Conservation (phyloP, 805 yeast species). For the Metschnikowia kofuensis region DNA sequence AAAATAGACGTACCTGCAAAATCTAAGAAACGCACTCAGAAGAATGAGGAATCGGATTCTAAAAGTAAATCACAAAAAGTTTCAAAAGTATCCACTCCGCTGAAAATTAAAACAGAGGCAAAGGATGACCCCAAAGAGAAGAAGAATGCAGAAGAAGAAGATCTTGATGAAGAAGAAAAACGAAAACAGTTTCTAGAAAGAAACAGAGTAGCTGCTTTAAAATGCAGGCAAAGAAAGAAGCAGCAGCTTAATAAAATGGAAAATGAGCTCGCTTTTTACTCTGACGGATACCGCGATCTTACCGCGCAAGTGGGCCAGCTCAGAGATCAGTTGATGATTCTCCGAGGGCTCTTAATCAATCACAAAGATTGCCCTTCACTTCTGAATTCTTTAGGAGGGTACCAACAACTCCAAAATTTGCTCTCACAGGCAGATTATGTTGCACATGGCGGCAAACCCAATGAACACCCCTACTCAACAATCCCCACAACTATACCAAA, state of each 20-base stretch:
- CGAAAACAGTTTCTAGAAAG: constrained; percentile 79
- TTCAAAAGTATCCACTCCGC: constrained; percentile 5
- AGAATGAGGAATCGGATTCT: constrained; percentile 4
- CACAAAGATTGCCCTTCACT: constrained; percentile 50
- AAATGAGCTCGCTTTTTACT: constrained; percentile 66
- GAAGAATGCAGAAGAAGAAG: constrained; percentile 3
- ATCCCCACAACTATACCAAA: constrained; percentile 42
- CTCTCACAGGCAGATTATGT: constrained; percentile 33
- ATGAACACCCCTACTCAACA: constrained; percentile 23
- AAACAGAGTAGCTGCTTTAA: constrained; percentile 91
- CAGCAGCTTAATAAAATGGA: constrained; percentile 82
- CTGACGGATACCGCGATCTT: constrained; percentile 66
- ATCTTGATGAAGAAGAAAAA: constrained; percentile 40
- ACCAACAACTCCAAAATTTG: constrained; percentile 42
- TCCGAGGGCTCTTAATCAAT: constrained; percentile 45
- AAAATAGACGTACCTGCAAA: constrained; percentile 1
- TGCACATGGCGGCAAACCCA: constrained; percentile 25
- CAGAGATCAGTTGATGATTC: constrained; percentile 52
- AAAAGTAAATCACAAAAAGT: constrained; percentile 9
- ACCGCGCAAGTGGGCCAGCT: constrained; percentile 56
- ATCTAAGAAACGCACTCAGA: constrained; percentile 5
- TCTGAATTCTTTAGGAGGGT: constrained; percentile 45
- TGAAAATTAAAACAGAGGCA: constrained; percentile 9
- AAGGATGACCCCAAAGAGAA: constrained; percentile 10
- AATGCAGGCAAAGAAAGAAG: constrained; percentile 93